Conservation (phyloP, 805 yeast species). For the Yarrowia sp. region DNA sequence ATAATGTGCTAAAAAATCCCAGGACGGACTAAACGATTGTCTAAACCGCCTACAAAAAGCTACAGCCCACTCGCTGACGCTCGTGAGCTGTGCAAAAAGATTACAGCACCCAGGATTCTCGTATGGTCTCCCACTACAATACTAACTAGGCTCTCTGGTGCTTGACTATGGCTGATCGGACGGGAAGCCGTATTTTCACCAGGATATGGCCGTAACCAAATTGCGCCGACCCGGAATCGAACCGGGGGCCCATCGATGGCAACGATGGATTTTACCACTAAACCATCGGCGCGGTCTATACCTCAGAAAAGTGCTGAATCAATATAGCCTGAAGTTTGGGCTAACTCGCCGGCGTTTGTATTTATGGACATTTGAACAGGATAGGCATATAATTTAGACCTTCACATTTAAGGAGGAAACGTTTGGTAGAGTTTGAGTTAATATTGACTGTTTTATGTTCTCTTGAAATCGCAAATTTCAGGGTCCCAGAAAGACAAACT, state of each 20-base stretch:
- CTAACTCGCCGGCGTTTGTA: background rate
- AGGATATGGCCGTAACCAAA: conserved; percentile 25
- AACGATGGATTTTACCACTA: conserved; percentile 31
- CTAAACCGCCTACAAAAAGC: background rate
- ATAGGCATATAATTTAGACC: background rate
- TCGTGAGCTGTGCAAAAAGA: background rate
- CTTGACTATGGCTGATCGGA: conserved; percentile 35
- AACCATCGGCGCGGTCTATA: conserved; percentile 6
- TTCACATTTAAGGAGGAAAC: background rate
- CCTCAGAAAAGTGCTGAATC: background rate
- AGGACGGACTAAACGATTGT: too few species aligned
- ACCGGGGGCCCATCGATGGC: conserved; percentile 34
- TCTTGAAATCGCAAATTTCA: too few species aligned
- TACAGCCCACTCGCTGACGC: background rate
- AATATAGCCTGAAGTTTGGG: background rate
- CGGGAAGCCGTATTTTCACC: conserved; percentile 34
- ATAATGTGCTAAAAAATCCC: too few species aligned
- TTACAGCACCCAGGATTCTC: conserved; percentile 35
- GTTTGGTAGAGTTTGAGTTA: background rate
- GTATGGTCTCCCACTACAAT: conserved; percentile 35
- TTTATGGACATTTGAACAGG: background rate
- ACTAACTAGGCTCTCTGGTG: conserved; percentile 35
- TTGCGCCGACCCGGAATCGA: conserved; percentile 32
- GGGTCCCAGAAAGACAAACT: too few species aligned
- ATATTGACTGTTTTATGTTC: too few species aligned